These are phyloP conservation scores for Pyrus pyrifolia DNA, from an alignment of 306 rosid genomes.

Conservation along the genomic window DNA sequence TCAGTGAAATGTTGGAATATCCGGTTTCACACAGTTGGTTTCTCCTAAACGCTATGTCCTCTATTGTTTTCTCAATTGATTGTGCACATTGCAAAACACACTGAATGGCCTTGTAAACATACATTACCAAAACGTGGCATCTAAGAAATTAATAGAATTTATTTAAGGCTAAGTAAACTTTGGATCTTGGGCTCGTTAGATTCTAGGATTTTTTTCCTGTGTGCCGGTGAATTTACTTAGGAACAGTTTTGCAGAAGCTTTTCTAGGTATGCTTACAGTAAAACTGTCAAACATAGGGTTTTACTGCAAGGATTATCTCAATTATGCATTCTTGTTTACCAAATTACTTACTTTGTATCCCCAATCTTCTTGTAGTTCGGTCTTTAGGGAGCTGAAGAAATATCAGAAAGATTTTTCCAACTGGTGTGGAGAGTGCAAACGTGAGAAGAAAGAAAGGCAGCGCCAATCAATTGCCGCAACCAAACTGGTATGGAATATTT, in stretches of 20 bases:
- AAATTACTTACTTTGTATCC: neutral
- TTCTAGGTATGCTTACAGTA: neutral
- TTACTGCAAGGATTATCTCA: neutral
- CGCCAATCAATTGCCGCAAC: slow-evolving; percentile 47
- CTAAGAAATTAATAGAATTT: neutral
- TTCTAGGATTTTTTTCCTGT: neutral
- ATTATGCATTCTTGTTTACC: neutral
- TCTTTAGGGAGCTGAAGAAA: slow-evolving; percentile 73
- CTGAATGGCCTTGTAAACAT: neutral
- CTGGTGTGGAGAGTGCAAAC: slow-evolving; percentile 93
- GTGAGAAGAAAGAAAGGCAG: slow-evolving; percentile 62
- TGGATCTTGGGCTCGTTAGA: neutral
- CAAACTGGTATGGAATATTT: slow-evolving; percentile 47
- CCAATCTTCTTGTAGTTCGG: slow-evolving; percentile 52
- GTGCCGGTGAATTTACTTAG: neutral
- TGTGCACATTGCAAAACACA: neutral
- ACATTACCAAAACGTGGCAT: neutral
- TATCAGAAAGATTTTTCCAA: slow-evolving; percentile 55
- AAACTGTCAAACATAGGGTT: neutral
- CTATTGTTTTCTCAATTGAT: neutral
- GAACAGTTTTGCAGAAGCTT: neutral
- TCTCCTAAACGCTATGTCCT: neutral
- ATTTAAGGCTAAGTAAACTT: neutral
- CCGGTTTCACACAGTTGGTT: neutral
- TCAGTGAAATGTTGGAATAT: neutral